Conservation (phyloP, 1,284 basidiomycete species). For the Moesziomyces sp. region DNA sequence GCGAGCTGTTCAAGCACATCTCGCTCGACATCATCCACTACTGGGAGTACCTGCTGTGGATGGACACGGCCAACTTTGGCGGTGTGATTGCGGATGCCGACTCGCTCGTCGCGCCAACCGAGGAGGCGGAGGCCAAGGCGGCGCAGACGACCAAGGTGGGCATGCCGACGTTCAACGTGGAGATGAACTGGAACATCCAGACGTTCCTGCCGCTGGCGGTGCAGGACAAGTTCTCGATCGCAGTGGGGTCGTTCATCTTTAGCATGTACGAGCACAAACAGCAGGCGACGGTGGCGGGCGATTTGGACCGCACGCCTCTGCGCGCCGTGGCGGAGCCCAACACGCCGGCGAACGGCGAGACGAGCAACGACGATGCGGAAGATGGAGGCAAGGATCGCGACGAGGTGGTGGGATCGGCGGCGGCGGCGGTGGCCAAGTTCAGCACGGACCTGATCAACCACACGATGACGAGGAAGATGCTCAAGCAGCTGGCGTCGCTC, state of each 20-base stretch:
- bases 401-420: constrained; percentile 73
- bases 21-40: constrained; percentile 87
- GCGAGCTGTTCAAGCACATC: constrained; percentile 95
- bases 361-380: constrained; percentile 2
- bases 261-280: constrained; percentile 83
- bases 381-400: neutral
- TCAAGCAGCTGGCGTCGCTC: constrained; percentile 78
- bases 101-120: constrained; percentile 11
- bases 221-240: constrained; percentile 80
- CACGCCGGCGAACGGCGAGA: constrained; percentile 60
- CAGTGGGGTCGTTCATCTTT: constrained; percentile 85
- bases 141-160: constrained; percentile 72
- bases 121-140: constrained; percentile 66
- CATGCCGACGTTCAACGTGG: constrained; percentile 66
- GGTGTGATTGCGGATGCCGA: constrained; percentile 76
- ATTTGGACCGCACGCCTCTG: constrained; percentile 76
- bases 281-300: constrained; percentile 70
- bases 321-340: constrained; percentile 73
- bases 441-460: constrained; percentile 72
- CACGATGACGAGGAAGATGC: constrained; percentile 82
- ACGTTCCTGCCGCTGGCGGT: constrained; percentile 87
- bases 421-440: constrained; percentile 70
- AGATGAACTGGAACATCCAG: constrained; percentile 95
- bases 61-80: constrained; percentile 93
- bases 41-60: constrained; percentile 94